Percentiles rank a stretch among this genome's conserved stretches.
Conservation (phyloP, 1,139 yeast genomes). For the Spencermartinsiella ligniputridi region DNA sequence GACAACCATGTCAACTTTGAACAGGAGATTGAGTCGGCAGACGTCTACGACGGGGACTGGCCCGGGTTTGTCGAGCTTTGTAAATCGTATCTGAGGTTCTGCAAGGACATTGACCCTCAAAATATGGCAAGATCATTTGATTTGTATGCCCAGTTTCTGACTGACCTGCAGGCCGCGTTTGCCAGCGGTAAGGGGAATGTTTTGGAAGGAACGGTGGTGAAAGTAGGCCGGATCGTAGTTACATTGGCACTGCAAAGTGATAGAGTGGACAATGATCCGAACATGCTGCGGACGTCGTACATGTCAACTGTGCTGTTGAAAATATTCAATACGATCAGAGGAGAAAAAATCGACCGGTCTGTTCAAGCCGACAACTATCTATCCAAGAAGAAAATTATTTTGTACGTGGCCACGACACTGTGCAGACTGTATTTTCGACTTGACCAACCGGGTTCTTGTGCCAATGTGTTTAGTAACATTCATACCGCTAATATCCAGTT, state of each 20-base stretch:
- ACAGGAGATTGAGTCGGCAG: constrained; percentile 34
- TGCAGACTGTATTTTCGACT: constrained; percentile 62
- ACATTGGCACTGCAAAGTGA: constrained; percentile 54
- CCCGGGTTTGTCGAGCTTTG: constrained; percentile 51
- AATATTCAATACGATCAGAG: constrained; percentile 59
- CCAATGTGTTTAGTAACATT: constrained; percentile 71
- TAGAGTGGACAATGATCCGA: constrained; percentile 33
- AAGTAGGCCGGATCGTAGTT: constrained; percentile 41
- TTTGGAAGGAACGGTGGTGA: constrained; percentile 43
- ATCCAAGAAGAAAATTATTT: constrained; percentile 47
- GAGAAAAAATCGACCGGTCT: constrained; percentile 36
- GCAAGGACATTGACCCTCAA: constrained; percentile 57
- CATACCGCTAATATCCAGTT: constrained; percentile 53
- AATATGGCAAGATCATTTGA: constrained; percentile 57
- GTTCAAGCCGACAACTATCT: constrained; percentile 15
- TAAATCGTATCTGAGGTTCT: constrained; percentile 46
- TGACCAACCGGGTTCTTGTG: constrained; percentile 62
- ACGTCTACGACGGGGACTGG: constrained; percentile 44
- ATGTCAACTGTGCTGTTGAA: constrained; percentile 56
- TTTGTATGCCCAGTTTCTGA: constrained; percentile 47
- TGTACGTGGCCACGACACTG: constrained; percentile 53
- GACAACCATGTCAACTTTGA: constrained; percentile 25
- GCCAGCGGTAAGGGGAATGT: constrained; percentile 51
- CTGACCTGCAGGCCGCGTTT: constrained; percentile 56
- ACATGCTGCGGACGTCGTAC: constrained; percentile 34